Base-by-base conservation (phyloP, 2,329 filamentous ascomycete species). In the Pleurostoma richardsiae region DNA sequence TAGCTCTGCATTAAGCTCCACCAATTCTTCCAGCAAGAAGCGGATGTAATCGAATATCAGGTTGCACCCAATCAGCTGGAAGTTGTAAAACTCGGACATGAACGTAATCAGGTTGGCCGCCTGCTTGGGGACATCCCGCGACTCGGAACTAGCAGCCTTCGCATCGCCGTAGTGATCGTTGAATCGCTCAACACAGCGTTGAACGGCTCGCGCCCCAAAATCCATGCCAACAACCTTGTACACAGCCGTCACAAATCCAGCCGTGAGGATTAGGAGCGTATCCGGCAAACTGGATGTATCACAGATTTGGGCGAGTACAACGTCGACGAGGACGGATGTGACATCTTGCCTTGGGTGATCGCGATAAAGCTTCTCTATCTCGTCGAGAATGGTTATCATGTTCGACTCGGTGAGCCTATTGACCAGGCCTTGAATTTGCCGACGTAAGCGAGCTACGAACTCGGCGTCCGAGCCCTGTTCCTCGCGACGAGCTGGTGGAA, bases 401-500 rank as follows among this genome's bases (percentile, higher is more conserved):
- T 94, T 97, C 36, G 90, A 83, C 61, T 97, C 92, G 0, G 94
- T 96, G 30, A 99, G 75, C 60, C 92, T 86, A 65, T 99, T 99
- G 60, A 99, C 78, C 19, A 94, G 77, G 60, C 94, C 92, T 62
- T 97, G 90, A 0, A 89, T 76, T 59, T 95, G 89, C 51, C 89
- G 82, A 49, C 83, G 83, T 43, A 99, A 71, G 38, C 86, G 83
- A 10, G 74, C 73, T 42, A 87, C 72, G 39, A 78, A 72, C 62
- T 95, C 87, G 2, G 79, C 76, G 52, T 88, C 83, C 0, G 82
- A 80, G 1, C 77, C 74, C 3, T 79, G 67, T 31, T 77, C 70
- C 54, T 78, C 83, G 41, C 90, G 81, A 45, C 94, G 70, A 1
- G 91, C 95, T 3, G 92, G 94, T 1, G 94, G 92, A 3, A 96